Base-by-base conservation (phyloP, 2,329 filamentous ascomycete species). In the Cladosporium sp. region DNA sequence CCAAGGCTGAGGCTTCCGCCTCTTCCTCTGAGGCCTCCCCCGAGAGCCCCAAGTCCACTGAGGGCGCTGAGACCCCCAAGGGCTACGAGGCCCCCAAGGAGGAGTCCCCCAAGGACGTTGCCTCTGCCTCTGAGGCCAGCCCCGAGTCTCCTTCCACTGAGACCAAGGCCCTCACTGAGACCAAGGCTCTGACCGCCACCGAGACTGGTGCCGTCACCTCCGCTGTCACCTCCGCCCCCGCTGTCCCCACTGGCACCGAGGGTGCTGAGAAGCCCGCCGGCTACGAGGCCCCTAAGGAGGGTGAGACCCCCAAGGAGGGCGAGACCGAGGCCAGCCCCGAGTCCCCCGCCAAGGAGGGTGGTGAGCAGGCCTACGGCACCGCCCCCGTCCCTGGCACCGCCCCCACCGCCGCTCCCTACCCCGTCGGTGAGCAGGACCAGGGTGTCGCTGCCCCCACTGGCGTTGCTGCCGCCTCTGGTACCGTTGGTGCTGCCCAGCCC, bases 341-440 rank as follows among this genome's bases (percentile, higher is more conserved):
- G 13, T n/a, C 32, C 15, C 36, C 45, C 6, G 45, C 45, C 27
- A n/a, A 20, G 7, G 2, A 29, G 16, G 33, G 35, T 18, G 35
- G 20, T 11, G 29, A 33, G 4, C 32, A 13, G 13, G 16, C 69
- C 12, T 62, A 55, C 39, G 69, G 71, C 50, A 71, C 68, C 4
- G 72, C 64, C 56, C 62, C 73, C 5, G 50, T 64, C 7, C 29
- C 29, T 25, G 45, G 7, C 18, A 70, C 69, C 4, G 72, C 64
- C 57, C 63, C 73, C 5, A 50, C 64, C 3, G 70, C 70, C 36
- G 62, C 62, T 3, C 57, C 63, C 7, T 62, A 55, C 53, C 59
- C 55, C 18, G 35, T 58, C 40, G 55, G 49, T 4, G 55, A 51
- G 8, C 19, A 25, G 6, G 19, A 36, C 4, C 15, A n/a, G 3